These are phyloP conservation scores for Penicillium sp. DNA, from an alignment of 2,329 filamentous ascomycete species.

Conservation along the genomic window DNA sequence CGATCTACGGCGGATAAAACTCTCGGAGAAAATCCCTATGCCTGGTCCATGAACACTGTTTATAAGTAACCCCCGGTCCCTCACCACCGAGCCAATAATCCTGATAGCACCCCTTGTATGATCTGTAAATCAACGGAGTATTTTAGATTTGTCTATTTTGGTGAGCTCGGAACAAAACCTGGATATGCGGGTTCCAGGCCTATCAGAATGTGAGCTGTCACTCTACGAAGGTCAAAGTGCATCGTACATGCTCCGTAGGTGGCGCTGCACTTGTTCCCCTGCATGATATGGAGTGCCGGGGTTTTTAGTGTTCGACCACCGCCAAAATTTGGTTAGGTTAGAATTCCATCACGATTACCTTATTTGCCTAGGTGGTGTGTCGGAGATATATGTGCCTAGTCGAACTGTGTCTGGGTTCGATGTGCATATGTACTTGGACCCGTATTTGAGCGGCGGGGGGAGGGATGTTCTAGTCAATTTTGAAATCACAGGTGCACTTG, in stretches of 20 bases:
- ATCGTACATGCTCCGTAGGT: background rate
- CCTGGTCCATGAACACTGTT: background rate
- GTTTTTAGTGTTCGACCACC: background rate
- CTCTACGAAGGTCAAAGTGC: background rate
- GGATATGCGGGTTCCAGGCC: background rate
- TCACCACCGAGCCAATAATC: background rate
- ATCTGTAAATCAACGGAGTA: background rate
- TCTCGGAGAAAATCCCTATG: background rate
- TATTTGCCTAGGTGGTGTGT: background rate
- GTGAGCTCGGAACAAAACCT: background rate
- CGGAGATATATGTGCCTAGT: no score
- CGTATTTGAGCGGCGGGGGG: background rate
- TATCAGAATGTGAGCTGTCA: conserved; percentile 5
- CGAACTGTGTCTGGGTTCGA: background rate
- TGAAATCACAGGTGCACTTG: background rate
- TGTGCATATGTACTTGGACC: background rate
- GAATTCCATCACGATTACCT: background rate
- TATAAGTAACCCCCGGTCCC: background rate
- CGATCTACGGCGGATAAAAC: background rate
- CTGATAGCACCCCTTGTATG: conserved; percentile 2
- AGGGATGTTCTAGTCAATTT: background rate
- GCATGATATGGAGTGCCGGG: background rate
- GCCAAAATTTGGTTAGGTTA: background rate
- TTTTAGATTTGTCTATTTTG: background rate
- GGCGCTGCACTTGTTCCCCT: background rate